Evolutionary conservation across 176 grass and related monocot genomes (phyloP), one percentile per base, ranked within the genome.

Genomic region (Oryza australiensis): DNA sequence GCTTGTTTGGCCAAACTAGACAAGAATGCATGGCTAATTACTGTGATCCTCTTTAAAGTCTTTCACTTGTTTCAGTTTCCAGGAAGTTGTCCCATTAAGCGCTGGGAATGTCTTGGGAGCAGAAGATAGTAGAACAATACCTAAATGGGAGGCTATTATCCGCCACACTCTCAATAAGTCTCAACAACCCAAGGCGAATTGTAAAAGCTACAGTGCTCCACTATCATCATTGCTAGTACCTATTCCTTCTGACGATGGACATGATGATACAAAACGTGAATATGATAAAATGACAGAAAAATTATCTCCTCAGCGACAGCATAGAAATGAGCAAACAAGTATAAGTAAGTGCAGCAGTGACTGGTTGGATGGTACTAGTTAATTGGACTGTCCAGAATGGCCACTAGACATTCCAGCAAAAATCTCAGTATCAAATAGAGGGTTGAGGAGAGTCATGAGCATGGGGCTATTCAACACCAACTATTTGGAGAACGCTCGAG

Each of bases 201-300:
- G 85, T 62, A 94, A 91, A 83, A 91, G 92, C 70, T 89, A 86
- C 71, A 91, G 92, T 68, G 88, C 80, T 86, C 88, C 88, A 79
- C 46, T 64, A 12, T 91, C 92, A 26, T 86, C 92, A 5, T 46
- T 82, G 49, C 72, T 72, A 26, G n/a, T 26, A 28, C 71, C 75
- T 59, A 34, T 73, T 45, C 12, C 72, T 69, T 64, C 14, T 49
- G 46, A 32, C 3, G 33, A 74, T 62, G 68, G 73, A 67, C 34
- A 63, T 77, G 62, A 84, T 41, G 62, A 84, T 41, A 68, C 64
- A 27, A 27, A 70, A 81, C 7, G 14, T 14, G 26, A 71, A 41
- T 48, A 57, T 37, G 78, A 80, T 57, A 34, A 38, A 81, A 51
- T 42, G 34, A 41, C 4, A 29, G 35, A 37, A 60, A 82, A 70